Evolutionary conservation across 2,329 filamentous ascomycete species (phyloP).

Genomic region (Fusarium sulawesiense): DNA sequence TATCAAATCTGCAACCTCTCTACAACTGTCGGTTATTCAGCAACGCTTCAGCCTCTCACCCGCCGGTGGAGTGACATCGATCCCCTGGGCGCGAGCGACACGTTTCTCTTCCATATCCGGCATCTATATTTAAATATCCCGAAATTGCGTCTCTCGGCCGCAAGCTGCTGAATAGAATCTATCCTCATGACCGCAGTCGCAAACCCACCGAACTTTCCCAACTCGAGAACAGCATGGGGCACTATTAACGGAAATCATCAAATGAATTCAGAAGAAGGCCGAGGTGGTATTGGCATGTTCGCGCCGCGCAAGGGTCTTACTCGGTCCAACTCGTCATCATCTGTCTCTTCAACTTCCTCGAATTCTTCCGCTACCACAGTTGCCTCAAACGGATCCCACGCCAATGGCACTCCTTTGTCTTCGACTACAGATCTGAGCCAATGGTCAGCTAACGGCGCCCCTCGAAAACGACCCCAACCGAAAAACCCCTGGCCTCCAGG

Average conservation of each 20-base stretch:
- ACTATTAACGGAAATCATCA: slow-evolving; percentile 69
- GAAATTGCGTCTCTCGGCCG: slow-evolving; percentile 39
- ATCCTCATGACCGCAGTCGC: slow-evolving; percentile 75
- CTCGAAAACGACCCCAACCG: slow-evolving; percentile 64
- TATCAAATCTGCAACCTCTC: slow-evolving; percentile 6
- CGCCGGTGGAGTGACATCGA: slow-evolving; percentile 40
- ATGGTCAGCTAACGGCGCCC: slow-evolving; percentile 60
- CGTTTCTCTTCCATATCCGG: slow-evolving; percentile 34
- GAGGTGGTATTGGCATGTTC: slow-evolving; percentile 75
- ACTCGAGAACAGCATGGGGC: slow-evolving; percentile 74
- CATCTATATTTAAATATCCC: slow-evolving; percentile 28
- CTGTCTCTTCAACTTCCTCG: slow-evolving; percentile 84
- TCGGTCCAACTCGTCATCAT: slow-evolving; percentile 91
- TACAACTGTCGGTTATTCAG: slow-evolving; percentile 10
- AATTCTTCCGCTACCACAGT: slow-evolving; percentile 72
- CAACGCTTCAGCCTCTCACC: slow-evolving; percentile 7
- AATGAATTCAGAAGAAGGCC: slow-evolving; percentile 85
- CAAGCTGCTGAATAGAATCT: slow-evolving; percentile 33
- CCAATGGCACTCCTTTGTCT: slow-evolving; percentile 68
- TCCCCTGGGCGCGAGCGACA: slow-evolving; percentile 36
- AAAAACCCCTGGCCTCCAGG: slow-evolving; percentile 63
- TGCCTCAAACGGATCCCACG: slow-evolving; percentile 68
- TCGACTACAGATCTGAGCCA: slow-evolving; percentile 61
- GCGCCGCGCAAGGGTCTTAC: slow-evolving; percentile 88
- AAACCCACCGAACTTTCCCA: slow-evolving; percentile 71